Base-by-base conservation (phyloP, 1,284 basidiomycete genomes). In the Ceratobasidium sp. region DNA sequence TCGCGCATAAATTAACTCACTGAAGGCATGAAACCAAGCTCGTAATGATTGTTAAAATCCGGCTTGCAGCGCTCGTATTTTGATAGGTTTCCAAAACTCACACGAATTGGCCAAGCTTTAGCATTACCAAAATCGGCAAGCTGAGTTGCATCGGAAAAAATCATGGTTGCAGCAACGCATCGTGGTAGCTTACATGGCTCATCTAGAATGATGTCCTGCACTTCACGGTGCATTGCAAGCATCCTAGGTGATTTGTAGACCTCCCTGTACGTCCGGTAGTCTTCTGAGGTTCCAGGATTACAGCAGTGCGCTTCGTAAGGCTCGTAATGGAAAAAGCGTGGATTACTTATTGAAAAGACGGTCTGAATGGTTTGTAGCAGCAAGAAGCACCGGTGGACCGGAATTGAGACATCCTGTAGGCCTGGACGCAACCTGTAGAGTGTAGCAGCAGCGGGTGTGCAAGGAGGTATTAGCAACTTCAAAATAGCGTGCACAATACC, bases 101-200 rank as follows among this genome's bases (percentile, higher is more conserved):
- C 48, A 45, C 80, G 81, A 1, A 80, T 55, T 0, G 80, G 82
- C 79, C 79, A 82, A 0, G 80, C 73, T 16, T 77, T 77, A 0
- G 78, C 78, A 16, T 21, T 75, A 0, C 80, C 79, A 75, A 82
- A 82, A 28, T 76, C 75, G 18, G 81, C 75, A 4, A 82, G 76
- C 30, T 80, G 80, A 0, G 79, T 82, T 1, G 77, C 75, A 72
- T 83, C 81, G 0, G 81, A 83, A 75, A 78, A 81, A 8, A 82
- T 46, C 77, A 81, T 80, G 3, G 83, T 58, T 0, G 72, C 74
- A 1, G 76, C 76, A 16, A 82, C 74, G 1, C 77, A 73, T 0
- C 61, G 39, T 52, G 80, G 78, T 0, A 79, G 76, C 0, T 75
- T 58, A 55, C 77, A 78, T 1, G 75, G 77, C 2, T 75, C 74